These are phyloP conservation scores for Malania oleifera DNA, from an alignment of 164 flowering plant species.

Conservation along the genomic window DNA sequence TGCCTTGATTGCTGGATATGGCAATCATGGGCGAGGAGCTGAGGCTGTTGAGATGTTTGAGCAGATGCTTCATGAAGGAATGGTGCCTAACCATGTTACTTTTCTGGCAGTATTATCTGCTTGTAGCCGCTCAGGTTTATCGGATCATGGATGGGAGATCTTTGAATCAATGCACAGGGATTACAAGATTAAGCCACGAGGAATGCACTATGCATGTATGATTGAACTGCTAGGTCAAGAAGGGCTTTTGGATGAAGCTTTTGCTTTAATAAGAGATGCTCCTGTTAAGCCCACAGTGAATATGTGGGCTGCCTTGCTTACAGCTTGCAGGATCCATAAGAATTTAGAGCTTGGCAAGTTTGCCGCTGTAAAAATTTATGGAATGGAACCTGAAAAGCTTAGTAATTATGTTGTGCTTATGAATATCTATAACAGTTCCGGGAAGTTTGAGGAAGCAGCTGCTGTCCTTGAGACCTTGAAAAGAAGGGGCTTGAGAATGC, in stretches of 20 bases:
- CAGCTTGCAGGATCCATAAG: no score
- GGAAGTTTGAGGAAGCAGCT: background rate
- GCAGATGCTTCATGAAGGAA: background rate
- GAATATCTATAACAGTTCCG: background rate
- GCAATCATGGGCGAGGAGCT: background rate
- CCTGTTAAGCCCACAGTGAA: background rate
- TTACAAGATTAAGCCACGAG: background rate
- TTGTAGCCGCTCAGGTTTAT: background rate
- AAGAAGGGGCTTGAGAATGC: background rate
- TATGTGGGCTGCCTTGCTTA: no score
- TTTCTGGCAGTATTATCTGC: background rate
- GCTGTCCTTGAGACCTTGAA: background rate
- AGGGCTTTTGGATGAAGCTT: background rate
- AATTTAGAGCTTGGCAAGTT: no score
- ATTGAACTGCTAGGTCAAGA: background rate
- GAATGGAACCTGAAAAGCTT: background rate
- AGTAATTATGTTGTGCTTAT: background rate
- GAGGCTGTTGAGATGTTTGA: background rate
- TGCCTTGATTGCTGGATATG: background rate
- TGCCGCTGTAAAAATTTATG: background rate
- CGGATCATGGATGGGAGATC: background rate
- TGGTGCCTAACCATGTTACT: background rate
- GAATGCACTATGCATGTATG: background rate
- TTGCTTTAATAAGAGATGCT: background rate
- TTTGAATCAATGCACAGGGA: background rate